Evolutionary conservation across 306 rosid genomes (phyloP), one percentile per base, ranked within the genome.

Genomic region (Quercus bicolor): DNA sequence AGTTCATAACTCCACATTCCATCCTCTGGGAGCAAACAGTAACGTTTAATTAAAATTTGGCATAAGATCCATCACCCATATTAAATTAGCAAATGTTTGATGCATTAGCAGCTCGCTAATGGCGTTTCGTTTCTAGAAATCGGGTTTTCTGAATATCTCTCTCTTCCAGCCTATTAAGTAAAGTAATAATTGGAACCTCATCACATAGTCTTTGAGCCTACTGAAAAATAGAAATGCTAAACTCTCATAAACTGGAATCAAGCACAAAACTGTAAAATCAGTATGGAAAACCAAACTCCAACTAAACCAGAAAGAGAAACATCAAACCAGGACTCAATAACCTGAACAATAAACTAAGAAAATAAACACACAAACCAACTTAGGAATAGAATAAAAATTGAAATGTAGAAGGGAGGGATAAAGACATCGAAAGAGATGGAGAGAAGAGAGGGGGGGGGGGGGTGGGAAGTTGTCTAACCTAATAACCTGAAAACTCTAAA

Each of bases 321-420:
- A 19, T n/a, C 26, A 62, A 24, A 56, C 37, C 65, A 73, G 10
- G 52, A 45, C 78, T 68, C 72, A 34, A 57, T 24, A 52, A 26
- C 10, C 28, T 8, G 60, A 59, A 45, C 53, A 45, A 29, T 6
- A 40, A 75, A 1, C 19, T 11, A 33, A 43, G 11, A 15, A 52
- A 68, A 55, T 29, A 55, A 66, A 61, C 56, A n/a, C 45, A 19
- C 79, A 80, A 68, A 56, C 73, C 59, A 64, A 24, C 74, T 21
- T 0, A 2, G 40, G 45, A 29, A 20, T 24, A 68, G 13, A 11
- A 6, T n/a, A 2, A 24, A 48, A 45, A 43, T 8, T 13, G 68
- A 52, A 2, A 34, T 7, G 10, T 5, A 45, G 14, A 60, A 69
- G 55, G 31, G 0, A 20, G 20, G 43, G 28, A 53, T 7, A 40